Evolutionary conservation across 148 eudicot genomes (phyloP).

Genomic region (Fagopyrum esculentum): DNA sequence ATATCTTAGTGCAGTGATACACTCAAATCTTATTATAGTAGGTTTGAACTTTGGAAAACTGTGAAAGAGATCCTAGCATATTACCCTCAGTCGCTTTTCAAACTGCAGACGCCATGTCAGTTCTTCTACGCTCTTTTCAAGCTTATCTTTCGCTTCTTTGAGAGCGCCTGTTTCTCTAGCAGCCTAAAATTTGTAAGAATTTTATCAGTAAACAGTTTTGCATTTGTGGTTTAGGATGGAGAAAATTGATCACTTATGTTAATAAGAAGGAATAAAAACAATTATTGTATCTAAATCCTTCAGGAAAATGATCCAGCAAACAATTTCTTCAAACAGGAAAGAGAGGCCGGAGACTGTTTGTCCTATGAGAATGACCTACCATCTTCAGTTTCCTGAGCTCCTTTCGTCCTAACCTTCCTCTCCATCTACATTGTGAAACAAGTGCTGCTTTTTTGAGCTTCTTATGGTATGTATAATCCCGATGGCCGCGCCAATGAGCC

Average conservation of each 20-base stretch:
- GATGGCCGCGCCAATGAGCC: conserved; percentile 77
- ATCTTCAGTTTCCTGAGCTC: conserved; percentile 74
- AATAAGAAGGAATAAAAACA: background rate
- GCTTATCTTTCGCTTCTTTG: conserved; percentile 79
- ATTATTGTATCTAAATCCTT: background rate
- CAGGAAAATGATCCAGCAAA: background rate
- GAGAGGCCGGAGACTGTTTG: background rate
- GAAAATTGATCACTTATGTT: background rate
- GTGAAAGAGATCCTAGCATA: conserved; percentile 4
- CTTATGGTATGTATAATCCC: conserved; percentile 48
- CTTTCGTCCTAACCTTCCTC: conserved; percentile 60
- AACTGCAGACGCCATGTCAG: conserved; percentile 71
- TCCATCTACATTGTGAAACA: conserved; percentile 76
- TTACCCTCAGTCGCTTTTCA: conserved; percentile 89
- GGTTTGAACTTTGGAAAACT: background rate
- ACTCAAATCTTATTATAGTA: background rate
- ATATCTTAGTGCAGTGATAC: background rate
- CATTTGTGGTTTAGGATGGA: background rate
- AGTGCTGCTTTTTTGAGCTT: conserved; percentile 61
- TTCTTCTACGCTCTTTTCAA: conserved; percentile 87
- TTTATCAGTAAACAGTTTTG: background rate
- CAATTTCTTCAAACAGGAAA: conserved; percentile 6
- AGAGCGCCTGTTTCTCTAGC: conserved; percentile 82
- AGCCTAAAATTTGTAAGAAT: conserved; percentile 36
- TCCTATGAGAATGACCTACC: conserved; percentile 33